Base-by-base conservation (phyloP, 2,329 filamentous ascomycete genomes). In the Cryphonectria radicalis region DNA sequence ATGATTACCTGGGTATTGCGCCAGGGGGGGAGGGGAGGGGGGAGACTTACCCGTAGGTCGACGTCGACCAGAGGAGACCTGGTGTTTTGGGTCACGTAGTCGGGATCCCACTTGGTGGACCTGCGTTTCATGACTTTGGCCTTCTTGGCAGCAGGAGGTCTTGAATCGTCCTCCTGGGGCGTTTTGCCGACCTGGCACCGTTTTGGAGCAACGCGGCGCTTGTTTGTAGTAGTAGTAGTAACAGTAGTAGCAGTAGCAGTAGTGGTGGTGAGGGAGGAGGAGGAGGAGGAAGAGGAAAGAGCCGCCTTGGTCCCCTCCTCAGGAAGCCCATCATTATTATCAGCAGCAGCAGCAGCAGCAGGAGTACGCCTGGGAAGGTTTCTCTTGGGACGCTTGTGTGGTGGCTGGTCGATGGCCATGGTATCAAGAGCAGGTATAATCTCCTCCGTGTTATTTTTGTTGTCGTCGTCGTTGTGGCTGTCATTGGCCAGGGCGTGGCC, bases 41-140 rank as follows among this genome's bases (percentile, higher is more conserved):
- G 68, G 43, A 25, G 4, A 77, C 80, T 74, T 68, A 82, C 81
- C 60, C 81, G 76, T 19, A 83, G 74, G 22, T 81, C 79, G n/a
- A 77, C 75, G 0, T 74, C n/a, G 6, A 73, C 78, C 2, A 84
- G 76, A 1, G 82, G 82, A 0, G 82, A 79, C 25, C 76, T 77
- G 0, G 76, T 64, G 70, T 79, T 79, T 4, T 81, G 80, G 35
- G 81, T 77, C 72, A 84, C 81, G 57, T 75, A 74, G 25, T 76
- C 76, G 0, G 78, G 73, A 37, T 76, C 72, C 75, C 77, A 78
- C 59, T 77, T 76, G 63, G 75, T 78, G 25, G 72, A 46, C 46
- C 6, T 40, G 32, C 60, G 67, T 17, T 73, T 73, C 3, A 72
- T 63, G 28, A 59, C 43, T 70, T 73, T 79, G 25, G 74, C 70